phyloP scores from a whole-genome alignment of 2,329 filamentous ascomycete species.

The Phaeosphaeriaceae sp. region DNA sequence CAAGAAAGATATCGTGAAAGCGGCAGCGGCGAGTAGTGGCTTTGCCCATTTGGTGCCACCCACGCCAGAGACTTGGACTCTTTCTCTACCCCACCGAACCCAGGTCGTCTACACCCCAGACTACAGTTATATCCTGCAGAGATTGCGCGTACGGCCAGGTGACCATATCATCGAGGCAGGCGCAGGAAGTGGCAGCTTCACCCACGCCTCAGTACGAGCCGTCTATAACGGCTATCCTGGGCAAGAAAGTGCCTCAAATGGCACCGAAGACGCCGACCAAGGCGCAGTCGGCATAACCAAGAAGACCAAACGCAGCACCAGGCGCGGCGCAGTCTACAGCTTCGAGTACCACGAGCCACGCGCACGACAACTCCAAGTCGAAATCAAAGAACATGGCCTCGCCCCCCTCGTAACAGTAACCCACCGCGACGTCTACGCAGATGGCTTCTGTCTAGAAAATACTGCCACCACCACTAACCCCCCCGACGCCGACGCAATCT shows the following conservation, averaged over 20 bases:
- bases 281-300: slow-evolving; percentile 34
- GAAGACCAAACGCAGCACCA: slow-evolving; percentile 44
- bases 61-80: slow-evolving; percentile 83
- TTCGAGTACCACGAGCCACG: slow-evolving; percentile 81
- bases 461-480: slow-evolving; percentile 20
- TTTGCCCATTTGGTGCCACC: slow-evolving; percentile 81
- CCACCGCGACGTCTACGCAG: slow-evolving; percentile 78
- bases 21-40: slow-evolving; percentile 64
- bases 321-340: slow-evolving; percentile 73
- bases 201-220: slow-evolving; percentile 76
- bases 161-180: slow-evolving; percentile 79
- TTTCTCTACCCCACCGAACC: slow-evolving; percentile 78
- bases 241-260: slow-evolving; percentile 13
- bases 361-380: slow-evolving; percentile 70
- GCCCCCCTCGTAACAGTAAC: slow-evolving; percentile 72
- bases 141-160: slow-evolving; percentile 75
- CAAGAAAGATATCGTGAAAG: slow-evolving; percentile 37
- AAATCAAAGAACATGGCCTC: slow-evolving; percentile 72
- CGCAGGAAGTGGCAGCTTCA: slow-evolving; percentile 83
- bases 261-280: slow-evolving; percentile 36
- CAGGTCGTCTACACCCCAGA: slow-evolving; percentile 89
- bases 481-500: slow-evolving; percentile 69
- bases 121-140: slow-evolving; percentile 82
- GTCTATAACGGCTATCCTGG: slow-evolving; percentile 74
- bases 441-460: slow-evolving; percentile 69